Conservation (phyloP, 345 rosid species). For the Ceriops decandra region DNA sequence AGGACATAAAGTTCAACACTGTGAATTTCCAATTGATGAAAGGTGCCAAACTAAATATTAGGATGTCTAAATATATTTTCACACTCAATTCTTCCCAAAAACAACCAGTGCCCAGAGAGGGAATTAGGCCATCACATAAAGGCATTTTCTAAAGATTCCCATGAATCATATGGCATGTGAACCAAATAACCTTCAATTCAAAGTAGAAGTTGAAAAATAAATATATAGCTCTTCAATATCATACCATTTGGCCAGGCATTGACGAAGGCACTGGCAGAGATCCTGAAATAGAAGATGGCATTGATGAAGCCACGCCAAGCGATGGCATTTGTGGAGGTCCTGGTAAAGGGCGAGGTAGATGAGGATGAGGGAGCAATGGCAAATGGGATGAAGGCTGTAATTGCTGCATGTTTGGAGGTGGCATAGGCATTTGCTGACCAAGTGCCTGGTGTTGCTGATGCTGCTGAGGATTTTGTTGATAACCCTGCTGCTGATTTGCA, state of each 20-base stretch:
- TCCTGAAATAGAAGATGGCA: slow-evolving; percentile 44
- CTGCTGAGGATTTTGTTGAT: slow-evolving; percentile 69
- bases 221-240: slow-evolving; percentile 3
- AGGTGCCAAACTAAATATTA: neutral
- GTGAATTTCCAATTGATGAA: neutral
- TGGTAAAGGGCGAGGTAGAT: slow-evolving; percentile 68
- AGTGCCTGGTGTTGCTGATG: slow-evolving; percentile 67
- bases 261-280: slow-evolving; percentile 47
- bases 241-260: slow-evolving; percentile 86
- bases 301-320: slow-evolving; percentile 46
- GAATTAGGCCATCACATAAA: neutral
- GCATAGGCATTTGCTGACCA: slow-evolving; percentile 64
- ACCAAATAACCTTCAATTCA: slow-evolving; percentile 1
- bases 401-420: slow-evolving; percentile 78
- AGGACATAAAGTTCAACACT: neutral
- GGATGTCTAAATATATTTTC: neutral
- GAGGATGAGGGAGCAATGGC: slow-evolving; percentile 74
- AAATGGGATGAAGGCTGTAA: slow-evolving; percentile 81
- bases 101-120: neutral
- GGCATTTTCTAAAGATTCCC: neutral
- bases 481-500: slow-evolving; percentile 73
- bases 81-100: neutral
- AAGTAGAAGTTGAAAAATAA: neutral
- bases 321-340: slow-evolving; percentile 86
- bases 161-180: slow-evolving; percentile 2